Evolutionary conservation across 768 basidiomycete species (phyloP), one percentile per base, ranked within the genome.

Genomic region (Lentinula guzmanii): DNA sequence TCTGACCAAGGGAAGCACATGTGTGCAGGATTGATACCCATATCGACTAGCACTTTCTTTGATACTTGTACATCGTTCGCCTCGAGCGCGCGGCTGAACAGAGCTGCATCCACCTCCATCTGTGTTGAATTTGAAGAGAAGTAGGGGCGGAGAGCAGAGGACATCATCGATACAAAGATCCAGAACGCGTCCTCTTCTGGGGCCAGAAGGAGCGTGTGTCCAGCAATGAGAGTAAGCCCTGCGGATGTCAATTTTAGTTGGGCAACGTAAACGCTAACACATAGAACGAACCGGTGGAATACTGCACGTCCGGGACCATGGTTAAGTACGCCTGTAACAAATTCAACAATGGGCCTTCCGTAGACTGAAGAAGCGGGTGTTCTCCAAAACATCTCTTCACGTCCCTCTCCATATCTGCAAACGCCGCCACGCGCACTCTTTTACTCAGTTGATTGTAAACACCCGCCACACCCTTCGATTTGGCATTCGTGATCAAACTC

Each of bases 101-200:
- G 70, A 2, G 82, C 77, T 0, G 89, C 82, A 62, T 93, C 92
- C 7, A 93, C 86, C 65, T 92, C 91, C 60, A 91, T 74, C 69
- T 91, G 89, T 2, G 79, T 76, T 1, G 79, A 74, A 54, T 73
- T 79, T 3, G 79, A 67, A 41, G 87, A 82, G 69, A 91, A 94
- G 70, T 92, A 92, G 0, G 86, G 77, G 1, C 91, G 86, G n/a
- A 93, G 76, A 65, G 92, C 86, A 1, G 83, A 81, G 65, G 93
- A 90, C 91, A 94, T 94, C 64, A 93, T 74, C 2, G 90, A 91
- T 1, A 90, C 80, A 69, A 93, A 93, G 18, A 90, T 93, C 91
- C 91, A 94, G 70, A 94, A 94, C 0, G 90, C 91, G 65, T 94
- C 92, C 69, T 94, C 92, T 64, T 94, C 91, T 0, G 91, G 92